A percentile compares a stretch with the other conserved stretches of the same genome.
Evolutionary conservation across 1,284 basidiomycete species (phyloP).

Genomic region (Apiotrichum laibachii): DNA sequence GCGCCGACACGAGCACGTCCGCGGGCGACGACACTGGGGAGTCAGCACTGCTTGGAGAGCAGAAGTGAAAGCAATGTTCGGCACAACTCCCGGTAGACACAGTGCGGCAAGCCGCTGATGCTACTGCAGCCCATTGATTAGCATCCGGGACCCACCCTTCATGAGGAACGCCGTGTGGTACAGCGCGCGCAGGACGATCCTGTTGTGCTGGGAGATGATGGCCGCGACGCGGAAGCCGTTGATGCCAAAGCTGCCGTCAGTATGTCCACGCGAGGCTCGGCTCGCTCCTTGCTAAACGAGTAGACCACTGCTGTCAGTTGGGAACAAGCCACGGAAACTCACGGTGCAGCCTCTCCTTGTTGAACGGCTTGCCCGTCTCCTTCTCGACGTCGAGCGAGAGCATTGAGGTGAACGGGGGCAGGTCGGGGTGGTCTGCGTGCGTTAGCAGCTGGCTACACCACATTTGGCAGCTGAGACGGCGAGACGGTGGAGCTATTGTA

Average conservation of each 20-base stretch:
- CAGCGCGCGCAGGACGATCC: conserved; percentile 44
- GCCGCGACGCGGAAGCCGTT: conserved; percentile 52
- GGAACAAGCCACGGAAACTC: conserved; percentile 1
- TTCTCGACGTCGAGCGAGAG: conserved; percentile 49
- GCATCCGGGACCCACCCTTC: conserved; percentile 32
- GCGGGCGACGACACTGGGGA: conserved; percentile 42
- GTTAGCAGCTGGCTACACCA: background rate
- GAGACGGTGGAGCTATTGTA: background rate
- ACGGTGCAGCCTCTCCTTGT: conserved; percentile 48
- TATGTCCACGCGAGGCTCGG: background rate
- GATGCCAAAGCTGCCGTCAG: conserved; percentile 46
- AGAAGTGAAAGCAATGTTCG: no score
- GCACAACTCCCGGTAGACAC: no score
- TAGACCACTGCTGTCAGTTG: conserved; percentile 36
- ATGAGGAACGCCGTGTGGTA: conserved; percentile 43
- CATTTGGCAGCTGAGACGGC: no score
- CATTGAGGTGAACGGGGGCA: conserved; percentile 49
- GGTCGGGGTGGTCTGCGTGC: conserved; percentile 28
- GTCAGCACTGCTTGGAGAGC: background rate
- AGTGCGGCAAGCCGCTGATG: no score
- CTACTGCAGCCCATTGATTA: no score
- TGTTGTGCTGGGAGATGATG: conserved; percentile 51
- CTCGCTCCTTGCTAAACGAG: conserved; percentile 52
- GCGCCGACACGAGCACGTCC: conserved; percentile 43
- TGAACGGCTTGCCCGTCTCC: conserved; percentile 47